phyloP scores from a whole-genome alignment of 805 yeast species.

The Wickerhamomyces queroliae region DNA sequence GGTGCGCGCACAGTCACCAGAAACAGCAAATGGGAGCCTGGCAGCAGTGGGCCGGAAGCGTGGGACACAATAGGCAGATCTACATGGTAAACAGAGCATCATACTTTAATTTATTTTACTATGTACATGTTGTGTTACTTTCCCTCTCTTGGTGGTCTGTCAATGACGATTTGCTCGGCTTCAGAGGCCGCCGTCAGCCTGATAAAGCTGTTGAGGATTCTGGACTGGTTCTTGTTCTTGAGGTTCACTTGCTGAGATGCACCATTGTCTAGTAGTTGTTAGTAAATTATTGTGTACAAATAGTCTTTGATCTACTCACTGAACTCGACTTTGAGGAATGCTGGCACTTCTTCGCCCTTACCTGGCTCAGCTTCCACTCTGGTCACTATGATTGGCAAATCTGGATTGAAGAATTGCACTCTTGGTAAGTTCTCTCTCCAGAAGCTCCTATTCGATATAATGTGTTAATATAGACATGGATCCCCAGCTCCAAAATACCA shows the following conservation, averaged over 20 bases:
- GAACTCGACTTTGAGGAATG: conserved; percentile 35
- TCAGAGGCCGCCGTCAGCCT: conserved; percentile 43
- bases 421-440: conserved; percentile 75
- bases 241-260: conserved; percentile 43
- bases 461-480: conserved; percentile 5
- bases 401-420: conserved; percentile 79
- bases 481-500: neutral
- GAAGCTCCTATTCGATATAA: conserved; percentile 41
- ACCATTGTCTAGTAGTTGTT: conserved; percentile 25
- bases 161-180: conserved; percentile 31
- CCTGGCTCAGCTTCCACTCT: conserved; percentile 39
- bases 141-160: neutral
- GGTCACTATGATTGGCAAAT: conserved; percentile 51
- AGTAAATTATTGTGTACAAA: neutral
- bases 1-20: too few relatives aligned
- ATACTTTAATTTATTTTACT: neutral
- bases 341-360: conserved; percentile 40
- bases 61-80: too few relatives aligned
- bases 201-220: conserved; percentile 54
- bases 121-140: neutral
- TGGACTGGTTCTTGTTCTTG: conserved; percentile 39
- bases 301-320: conserved; percentile 8
- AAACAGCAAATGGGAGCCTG: too few relatives aligned
- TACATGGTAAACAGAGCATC: neutral
- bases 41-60: too few relatives aligned